Base-by-base conservation (phyloP, 2,329 filamentous ascomycete genomes). In the Penicillium glabrum region DNA sequence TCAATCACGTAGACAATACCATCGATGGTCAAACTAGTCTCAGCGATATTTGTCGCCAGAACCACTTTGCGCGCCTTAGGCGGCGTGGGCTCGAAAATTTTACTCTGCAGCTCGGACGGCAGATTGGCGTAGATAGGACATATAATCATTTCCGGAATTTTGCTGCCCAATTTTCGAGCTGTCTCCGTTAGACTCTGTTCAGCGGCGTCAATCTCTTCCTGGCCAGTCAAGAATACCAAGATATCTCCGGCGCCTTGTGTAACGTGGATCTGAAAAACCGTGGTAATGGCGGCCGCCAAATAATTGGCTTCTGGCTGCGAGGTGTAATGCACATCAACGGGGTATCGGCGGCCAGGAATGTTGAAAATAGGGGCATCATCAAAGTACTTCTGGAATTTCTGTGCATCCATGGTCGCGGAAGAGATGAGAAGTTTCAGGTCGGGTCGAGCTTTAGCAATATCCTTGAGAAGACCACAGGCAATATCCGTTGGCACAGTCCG, bases 1-100 rank as follows among this genome's bases (percentile, higher is more conserved):
- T 99, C 95, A 58, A 98, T 96, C 35, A 98, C 95, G 71, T 96
- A 97, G 9, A 93, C 89, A 58, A 98, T 96, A 16, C 93, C 93
- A 71, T 98, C 93, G 56, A 99, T 96, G 0, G 95, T 99, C 69
- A 99, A 78, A 79, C 87, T 92, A 0, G 95, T 99, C 74, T 99
- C 95, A 2, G 95, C 95, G 73, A 99, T 98, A 70, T 99, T 99
- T 2, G 95, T 98, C 0, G 93, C 92, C 37, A 98, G 78, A 0
- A 99, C 91, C 0, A 98, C 91, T 71, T 98, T 99, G 27, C 95
- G 85, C 0, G 90, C 88, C 19, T 88, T 88, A 0, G 89, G 85
- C 0, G 95, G 93, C 0, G 93, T 96, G 0, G 93, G 92, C 67
- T 96, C 91, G 68, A 99, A 99, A 63, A 98, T 96, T 71, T 93